phyloP scores from a whole-genome alignment of 2,329 filamentous ascomycete genomes.

The Hymenoscyphus albidus region DNA sequence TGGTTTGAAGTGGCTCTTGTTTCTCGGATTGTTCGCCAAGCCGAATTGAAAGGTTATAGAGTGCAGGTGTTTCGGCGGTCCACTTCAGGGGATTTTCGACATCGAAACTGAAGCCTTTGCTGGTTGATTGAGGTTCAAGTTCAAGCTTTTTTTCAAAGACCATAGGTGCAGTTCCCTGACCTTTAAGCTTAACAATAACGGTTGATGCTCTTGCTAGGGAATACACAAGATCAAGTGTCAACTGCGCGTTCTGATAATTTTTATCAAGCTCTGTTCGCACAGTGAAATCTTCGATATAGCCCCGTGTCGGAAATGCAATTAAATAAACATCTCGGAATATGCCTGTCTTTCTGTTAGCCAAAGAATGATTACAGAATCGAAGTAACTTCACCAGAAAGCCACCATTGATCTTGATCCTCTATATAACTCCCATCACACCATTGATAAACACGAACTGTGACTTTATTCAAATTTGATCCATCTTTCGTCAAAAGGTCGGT shows the following conservation, averaged over 20 bases:
- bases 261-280: slow-evolving; percentile 52
- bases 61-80: slow-evolving; percentile 63
- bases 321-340: slow-evolving; percentile 55
- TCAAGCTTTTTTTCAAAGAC: slow-evolving; percentile 40
- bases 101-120: slow-evolving; percentile 19
- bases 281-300: slow-evolving; percentile 48
- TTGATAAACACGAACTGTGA: slow-evolving; percentile 53
- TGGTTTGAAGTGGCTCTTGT: slow-evolving; percentile 28
- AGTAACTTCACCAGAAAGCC: slow-evolving; percentile 26
- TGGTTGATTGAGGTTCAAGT: slow-evolving; percentile 20
- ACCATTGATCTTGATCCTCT: slow-evolving; percentile 54
- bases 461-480: slow-evolving; percentile 20
- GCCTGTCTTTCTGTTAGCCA: slow-evolving; percentile 27
- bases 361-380: background rate
- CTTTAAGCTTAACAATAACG: slow-evolving; percentile 40
- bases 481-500: slow-evolving; percentile 38
- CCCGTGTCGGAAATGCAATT: slow-evolving; percentile 43
- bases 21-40: slow-evolving; percentile 30
- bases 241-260: slow-evolving; percentile 44
- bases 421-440: slow-evolving; percentile 55
- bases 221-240: slow-evolving; percentile 10
- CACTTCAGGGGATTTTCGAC: slow-evolving; percentile 56
- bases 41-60: slow-evolving; percentile 47
- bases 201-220: slow-evolving; percentile 44
- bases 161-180: slow-evolving; percentile 41